phyloP scores from a whole-genome alignment of 2,329 filamentous ascomycete genomes.

The Capronia epimyces region DNA sequence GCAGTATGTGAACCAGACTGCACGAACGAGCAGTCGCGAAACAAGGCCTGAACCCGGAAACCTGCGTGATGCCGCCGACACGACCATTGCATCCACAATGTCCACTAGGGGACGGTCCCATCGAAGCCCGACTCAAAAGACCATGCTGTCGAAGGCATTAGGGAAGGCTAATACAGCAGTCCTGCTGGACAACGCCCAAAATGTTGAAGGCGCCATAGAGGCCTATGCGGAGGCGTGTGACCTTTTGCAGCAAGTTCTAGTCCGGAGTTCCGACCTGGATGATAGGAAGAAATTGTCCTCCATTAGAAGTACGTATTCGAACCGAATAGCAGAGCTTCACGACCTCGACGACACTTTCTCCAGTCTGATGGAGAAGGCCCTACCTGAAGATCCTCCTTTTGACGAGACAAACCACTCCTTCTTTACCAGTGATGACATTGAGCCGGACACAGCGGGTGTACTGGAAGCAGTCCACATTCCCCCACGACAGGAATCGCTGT shows the following conservation, averaged over 20 bases:
- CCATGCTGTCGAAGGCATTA: conserved; percentile 90
- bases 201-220: conserved; percentile 83
- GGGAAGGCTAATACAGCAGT: conserved; percentile 96
- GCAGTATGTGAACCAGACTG: conserved; percentile 11
- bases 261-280: conserved; percentile 74
- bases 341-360: conserved; percentile 56
- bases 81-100: conserved; percentile 13
- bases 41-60: conserved; percentile 3
- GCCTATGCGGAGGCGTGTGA: conserved; percentile 89
- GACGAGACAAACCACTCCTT: conserved; percentile 44
- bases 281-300: conserved; percentile 87
- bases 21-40: conserved; percentile 13
- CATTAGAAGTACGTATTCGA: conserved; percentile 86
- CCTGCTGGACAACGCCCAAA: conserved; percentile 89
- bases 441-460: conserved; percentile 27
- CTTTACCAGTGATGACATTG: conserved; percentile 26
- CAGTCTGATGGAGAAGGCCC: conserved; percentile 59
- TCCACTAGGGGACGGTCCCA: conserved; percentile 32
- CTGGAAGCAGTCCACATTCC: conserved; percentile 26
- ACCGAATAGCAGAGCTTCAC: conserved; percentile 79
- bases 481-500: conserved; percentile 28
- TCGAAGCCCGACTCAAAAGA: conserved; percentile 70
- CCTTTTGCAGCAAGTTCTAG: conserved; percentile 79
- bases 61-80: conserved; percentile 1
- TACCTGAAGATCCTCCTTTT: conserved; percentile 66